These are phyloP conservation scores for Nymphaea colorata DNA, from an alignment of 164 flowering plant species.

Conservation along the genomic window DNA sequence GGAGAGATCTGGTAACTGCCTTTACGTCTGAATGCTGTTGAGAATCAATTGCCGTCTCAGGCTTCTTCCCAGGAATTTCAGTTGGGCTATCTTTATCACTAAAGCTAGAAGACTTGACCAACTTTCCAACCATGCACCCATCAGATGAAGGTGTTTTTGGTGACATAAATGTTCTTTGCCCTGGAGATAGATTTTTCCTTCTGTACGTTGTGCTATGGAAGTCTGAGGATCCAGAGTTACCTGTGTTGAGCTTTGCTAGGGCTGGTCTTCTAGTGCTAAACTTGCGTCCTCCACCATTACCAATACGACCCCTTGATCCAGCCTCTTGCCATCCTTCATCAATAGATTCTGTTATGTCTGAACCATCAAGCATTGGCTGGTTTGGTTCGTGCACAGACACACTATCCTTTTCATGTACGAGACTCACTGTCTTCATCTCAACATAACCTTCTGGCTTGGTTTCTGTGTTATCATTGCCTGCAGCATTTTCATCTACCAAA, in stretches of 20 bases:
- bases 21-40: background rate
- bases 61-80: background rate
- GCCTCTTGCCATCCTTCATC: slow-evolving; percentile 98
- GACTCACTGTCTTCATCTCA: background rate
- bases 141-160: slow-evolving; percentile 18
- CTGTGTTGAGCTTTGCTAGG: slow-evolving; percentile 34
- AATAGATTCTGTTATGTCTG: background rate
- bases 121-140: slow-evolving; percentile 18
- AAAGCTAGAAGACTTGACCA: slow-evolving; percentile 13
- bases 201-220: slow-evolving; percentile 16
- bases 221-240: slow-evolving; percentile 19
- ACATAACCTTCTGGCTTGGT: background rate
- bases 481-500: background rate
- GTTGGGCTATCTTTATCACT: slow-evolving; percentile 1
- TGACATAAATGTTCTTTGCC: slow-evolving; percentile 12
- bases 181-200: slow-evolving; percentile 22
- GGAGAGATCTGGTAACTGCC: slow-evolving; percentile 11
- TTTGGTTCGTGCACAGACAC: background rate
- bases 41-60: background rate
- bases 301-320: slow-evolving; percentile 43
- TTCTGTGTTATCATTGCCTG: background rate
- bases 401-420: background rate
- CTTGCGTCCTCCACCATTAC: slow-evolving; percentile 26
- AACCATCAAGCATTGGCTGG: background rate
- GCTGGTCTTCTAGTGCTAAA: slow-evolving; percentile 27